Evolutionary conservation across 108 stramenopile species (phyloP), one percentile per base, ranked within the genome.

Genomic region (Conticribra guillardii): DNA sequence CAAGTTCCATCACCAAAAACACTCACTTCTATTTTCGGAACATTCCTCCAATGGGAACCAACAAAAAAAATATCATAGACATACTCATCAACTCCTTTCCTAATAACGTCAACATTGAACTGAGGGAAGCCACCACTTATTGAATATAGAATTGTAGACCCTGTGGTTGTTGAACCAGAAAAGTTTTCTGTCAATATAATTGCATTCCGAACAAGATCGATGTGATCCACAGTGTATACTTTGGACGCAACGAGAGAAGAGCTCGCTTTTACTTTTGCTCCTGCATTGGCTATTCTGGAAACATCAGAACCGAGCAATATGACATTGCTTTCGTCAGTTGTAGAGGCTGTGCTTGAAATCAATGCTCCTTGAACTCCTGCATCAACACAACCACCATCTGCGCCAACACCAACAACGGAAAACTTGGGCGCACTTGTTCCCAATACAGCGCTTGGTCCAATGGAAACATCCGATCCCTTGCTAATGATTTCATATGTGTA

Each of bases 51-150:
- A 64, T 87, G 78, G 9, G 80, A 65, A 2, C 84, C 89, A 8
- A 71, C 68, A 74, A 92, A 92, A 70, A 73, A 89, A 15, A 92
- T 64, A 54, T 92, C 89, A 66, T 92, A 92, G 19, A 64, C 73
- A 79, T 81, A 90, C 33, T 88, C 87, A 52, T 89, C 81, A 29
- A 69, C 53, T 0, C 87, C 89, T 16, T 69, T 19, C n/a, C 54
- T 67, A 19, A 74, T 18, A 22, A 70, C 51, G 15, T 61, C 14
- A 21, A 82, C 73, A 47, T 73, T 45, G 32, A 88, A 82, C 17
- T 71, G 70, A 56, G 87, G 87, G 17, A 51, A 37, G 3, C 73
- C 77, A 27, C 77, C 84, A 41, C 37, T 15, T 2, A 84, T 69
- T 17, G 67, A 31, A 31, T 78, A 53, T 16, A 84, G 41, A 33